These are phyloP conservation scores for Neostapfia colusana DNA, from an alignment of 176 grass and related monocot species.

Conservation along the genomic window DNA sequence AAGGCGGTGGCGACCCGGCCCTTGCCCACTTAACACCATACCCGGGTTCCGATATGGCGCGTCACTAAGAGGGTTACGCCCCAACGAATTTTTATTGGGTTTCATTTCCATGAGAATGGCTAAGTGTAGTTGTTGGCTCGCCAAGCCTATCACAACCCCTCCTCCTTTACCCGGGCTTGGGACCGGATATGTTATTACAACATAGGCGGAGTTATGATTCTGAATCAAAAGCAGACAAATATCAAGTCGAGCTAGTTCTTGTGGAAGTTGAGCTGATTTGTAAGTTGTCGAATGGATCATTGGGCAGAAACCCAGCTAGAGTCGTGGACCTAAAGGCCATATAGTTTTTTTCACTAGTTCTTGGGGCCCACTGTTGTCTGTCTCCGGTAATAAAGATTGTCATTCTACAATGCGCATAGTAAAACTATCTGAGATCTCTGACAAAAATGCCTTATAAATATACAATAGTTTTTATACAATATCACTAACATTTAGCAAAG, in stretches of 20 bases:
- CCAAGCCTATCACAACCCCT: too few relatives aligned
- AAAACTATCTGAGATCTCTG: neutral
- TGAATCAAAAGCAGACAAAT: neutral
- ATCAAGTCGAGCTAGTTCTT: neutral
- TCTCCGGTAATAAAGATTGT: neutral
- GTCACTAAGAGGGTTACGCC: too few relatives aligned
- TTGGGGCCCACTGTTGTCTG: neutral
- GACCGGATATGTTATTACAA: too few relatives aligned
- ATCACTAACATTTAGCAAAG: neutral
- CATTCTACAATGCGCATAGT: neutral
- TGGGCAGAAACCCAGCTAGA: neutral
- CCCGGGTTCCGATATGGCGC: too few relatives aligned
- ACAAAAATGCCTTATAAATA: neutral
- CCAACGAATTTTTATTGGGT: too few relatives aligned
- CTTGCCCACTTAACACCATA: too few relatives aligned
- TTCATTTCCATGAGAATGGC: too few relatives aligned
- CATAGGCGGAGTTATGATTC: too few relatives aligned
- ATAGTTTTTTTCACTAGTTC: conserved; percentile 10
- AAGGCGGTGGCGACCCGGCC: too few relatives aligned
- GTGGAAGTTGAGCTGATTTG: neutral
- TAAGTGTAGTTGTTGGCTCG: too few relatives aligned
- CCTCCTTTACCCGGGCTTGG: too few relatives aligned
- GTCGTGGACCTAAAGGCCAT: neutral
- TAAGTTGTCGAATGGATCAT: neutral
- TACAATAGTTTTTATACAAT: neutral